A percentile compares a stretch with the other conserved stretches of the same genome.
Conservation (phyloP, 257 asterid genomes). For the Solanum ossicruentum region DNA sequence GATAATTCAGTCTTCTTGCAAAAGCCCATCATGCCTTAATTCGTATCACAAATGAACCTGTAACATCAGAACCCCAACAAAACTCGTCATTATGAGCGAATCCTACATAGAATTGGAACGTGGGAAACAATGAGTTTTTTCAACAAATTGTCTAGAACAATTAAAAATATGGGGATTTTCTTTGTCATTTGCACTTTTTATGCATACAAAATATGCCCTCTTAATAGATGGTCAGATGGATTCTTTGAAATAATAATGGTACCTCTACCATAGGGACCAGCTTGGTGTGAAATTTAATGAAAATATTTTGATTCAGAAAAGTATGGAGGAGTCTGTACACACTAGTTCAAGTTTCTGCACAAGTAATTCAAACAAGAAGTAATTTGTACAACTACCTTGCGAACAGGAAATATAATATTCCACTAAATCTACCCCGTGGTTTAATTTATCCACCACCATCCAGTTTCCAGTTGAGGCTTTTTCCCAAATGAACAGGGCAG, state of each 20-base stretch:
- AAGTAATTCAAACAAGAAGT: background rate
- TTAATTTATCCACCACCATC: background rate
- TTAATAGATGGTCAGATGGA: background rate
- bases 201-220: background rate
- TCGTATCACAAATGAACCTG: slow-evolving; percentile 67
- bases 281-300: background rate
- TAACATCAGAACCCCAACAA: background rate
- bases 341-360: background rate
- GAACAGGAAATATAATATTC: background rate
- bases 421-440: background rate
- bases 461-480: background rate
- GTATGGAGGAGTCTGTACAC: background rate
- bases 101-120: background rate
- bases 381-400: background rate
- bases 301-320: background rate
- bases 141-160: background rate
- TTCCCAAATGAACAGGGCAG: background rate
- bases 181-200: background rate
- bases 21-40: slow-evolving; percentile 40
- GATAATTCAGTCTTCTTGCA: background rate
- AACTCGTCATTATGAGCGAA: background rate
- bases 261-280: background rate
- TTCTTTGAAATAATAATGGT: background rate
- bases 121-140: background rate
- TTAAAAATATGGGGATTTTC: background rate